Evolutionary conservation across 129 eudicot genomes (phyloP), one percentile per base, ranked within the genome.

Genomic region (Centaurea solstitialis): DNA sequence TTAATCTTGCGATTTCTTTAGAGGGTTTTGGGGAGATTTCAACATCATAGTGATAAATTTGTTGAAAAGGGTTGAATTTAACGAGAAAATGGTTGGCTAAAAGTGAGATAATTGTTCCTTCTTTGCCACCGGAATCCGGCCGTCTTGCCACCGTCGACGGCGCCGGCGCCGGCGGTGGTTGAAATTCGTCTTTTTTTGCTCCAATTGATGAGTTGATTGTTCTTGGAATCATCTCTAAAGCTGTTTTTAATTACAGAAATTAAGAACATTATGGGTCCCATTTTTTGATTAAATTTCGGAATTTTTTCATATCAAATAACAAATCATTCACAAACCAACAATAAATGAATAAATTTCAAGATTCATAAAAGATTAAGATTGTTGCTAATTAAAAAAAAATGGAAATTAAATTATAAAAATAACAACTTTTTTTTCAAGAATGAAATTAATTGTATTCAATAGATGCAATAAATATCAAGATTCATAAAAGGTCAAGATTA

Each of bases 41-140:
- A 23, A 95, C 91, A 82, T 95, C 97, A 24, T 95, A 93, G 61
- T 93, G 99, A 79, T 88, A 90, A 17, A 95, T 87, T 24, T 59
- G 82, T 33, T 88, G 93, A 2, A 68, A 75, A 9, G 91, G 91
- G 72, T 93, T 81, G 67, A 95, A 95, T 73, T 88, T 71, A 7
- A 95, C 99, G 20, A 86, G 83, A 76, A 92, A 95, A 88, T 95
- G 99, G 40, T 95, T 95, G 39, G 99, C 97, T 61, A 95, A 86
- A 69, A 95, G 94, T 21, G 92, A 78, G 70, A 93, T 92, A 15
- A 76, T 84, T 38, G 87, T 87, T 72, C 99, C 99, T 82, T 95
- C 94, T 26, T 86, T 67, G 12, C 99, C 99, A 40, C 99, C 99
- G 57, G 85, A 82, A 73, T 95, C 99, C 9, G 99, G 99, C 35